Conservation (phyloP, 1,284 basidiomycete genomes). For the Apiotrichum gracile region DNA sequence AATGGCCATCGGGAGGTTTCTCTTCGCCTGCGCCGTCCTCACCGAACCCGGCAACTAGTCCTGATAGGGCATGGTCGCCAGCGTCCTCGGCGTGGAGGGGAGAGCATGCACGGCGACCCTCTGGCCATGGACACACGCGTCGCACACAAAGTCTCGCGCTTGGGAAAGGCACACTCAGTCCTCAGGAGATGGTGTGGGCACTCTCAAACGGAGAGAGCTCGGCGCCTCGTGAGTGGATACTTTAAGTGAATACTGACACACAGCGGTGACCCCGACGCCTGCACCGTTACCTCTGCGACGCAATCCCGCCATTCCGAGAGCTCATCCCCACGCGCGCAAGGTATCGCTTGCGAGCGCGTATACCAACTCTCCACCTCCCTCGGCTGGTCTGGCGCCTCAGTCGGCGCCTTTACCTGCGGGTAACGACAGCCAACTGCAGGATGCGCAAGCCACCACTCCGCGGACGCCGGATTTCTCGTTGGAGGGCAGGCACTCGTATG, state of each 20-base stretch:
- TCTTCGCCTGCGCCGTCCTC: not conserved
- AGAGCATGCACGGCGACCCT: slow-evolving; percentile 2
- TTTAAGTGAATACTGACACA: not conserved
- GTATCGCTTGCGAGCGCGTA: slow-evolving; percentile 25
- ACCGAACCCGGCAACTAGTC: not conserved
- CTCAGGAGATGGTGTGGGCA: slow-evolving; percentile 44
- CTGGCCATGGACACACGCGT: slow-evolving; percentile 21
- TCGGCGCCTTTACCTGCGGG: not conserved
- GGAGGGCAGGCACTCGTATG: not conserved
- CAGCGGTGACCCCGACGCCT: slow-evolving; percentile 13
- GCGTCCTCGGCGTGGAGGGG: not conserved
- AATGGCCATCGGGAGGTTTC: not conserved
- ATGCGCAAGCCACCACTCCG: not conserved
- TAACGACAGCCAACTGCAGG: not conserved
- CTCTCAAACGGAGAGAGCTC: slow-evolving; percentile 19
- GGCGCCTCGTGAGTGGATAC: slow-evolving; percentile 10
- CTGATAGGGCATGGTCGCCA: slow-evolving; percentile 2
- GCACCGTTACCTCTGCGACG: slow-evolving; percentile 32
- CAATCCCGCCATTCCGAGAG: slow-evolving; percentile 23
- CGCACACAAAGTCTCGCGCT: slow-evolving; percentile 34
- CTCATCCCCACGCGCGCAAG: slow-evolving; percentile 44
- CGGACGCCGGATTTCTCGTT: not conserved
- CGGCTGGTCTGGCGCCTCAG: not conserved
- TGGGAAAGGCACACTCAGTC: slow-evolving; percentile 34
- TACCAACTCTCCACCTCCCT: not conserved